Conservation (phyloP, 495 filamentous ascomycete species). For the Penicillium steckii region DNA sequence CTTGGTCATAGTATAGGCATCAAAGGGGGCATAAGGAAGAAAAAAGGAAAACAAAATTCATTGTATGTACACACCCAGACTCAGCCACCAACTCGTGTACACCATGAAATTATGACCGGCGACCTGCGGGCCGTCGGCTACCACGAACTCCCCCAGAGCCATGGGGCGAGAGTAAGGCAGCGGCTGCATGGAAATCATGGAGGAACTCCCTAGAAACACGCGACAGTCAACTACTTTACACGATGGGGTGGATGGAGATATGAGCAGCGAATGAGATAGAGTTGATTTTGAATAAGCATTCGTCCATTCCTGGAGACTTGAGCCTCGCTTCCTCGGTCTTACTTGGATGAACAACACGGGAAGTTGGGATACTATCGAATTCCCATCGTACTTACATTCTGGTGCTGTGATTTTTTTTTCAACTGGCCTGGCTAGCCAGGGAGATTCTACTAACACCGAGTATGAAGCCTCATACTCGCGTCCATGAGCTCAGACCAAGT, state of each 20-base stretch:
- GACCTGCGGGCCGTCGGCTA: background rate
- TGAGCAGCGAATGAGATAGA: background rate
- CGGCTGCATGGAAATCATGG: background rate
- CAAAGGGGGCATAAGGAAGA: no score
- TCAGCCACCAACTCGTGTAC: background rate
- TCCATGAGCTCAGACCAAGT: background rate
- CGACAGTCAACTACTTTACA: background rate
- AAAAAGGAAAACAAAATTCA: no score
- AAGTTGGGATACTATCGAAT: background rate
- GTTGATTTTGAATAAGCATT: constrained; percentile 1
- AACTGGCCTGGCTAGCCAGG: no score
- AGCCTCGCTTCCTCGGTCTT: background rate
- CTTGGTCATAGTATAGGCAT: background rate
- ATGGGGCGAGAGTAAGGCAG: background rate
- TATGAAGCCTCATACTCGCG: no score
- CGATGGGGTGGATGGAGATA: background rate
- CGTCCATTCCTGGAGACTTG: background rate
- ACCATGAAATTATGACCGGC: background rate
- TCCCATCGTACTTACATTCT: background rate
- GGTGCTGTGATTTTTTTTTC: background rate
- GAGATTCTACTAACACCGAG: no score
- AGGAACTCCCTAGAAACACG: background rate
- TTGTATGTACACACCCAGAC: no score
- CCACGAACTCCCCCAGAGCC: background rate
- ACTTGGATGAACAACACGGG: background rate